phyloP scores from a whole-genome alignment of 108 stramenopile species.

The Cyclotella sp. region DNA sequence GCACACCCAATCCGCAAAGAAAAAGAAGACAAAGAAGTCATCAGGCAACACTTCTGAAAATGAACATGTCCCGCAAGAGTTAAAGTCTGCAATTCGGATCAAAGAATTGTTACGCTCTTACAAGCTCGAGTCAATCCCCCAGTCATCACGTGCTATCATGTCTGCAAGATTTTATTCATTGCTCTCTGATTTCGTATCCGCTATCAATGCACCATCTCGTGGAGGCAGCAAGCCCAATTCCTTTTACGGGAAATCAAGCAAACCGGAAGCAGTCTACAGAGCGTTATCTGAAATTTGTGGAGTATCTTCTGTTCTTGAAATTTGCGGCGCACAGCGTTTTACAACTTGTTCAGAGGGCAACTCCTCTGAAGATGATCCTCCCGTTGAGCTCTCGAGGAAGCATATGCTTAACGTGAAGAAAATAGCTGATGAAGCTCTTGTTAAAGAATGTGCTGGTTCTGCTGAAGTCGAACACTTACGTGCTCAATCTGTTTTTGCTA shows the following conservation, averaged over 20 bases:
- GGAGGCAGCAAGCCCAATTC: constrained; percentile 14
- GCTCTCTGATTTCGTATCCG: constrained; percentile 58
- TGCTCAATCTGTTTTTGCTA: constrained; percentile 57
- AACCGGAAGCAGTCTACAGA: constrained; percentile 48
- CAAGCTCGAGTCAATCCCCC: constrained; percentile 26
- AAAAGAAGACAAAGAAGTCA: constrained; percentile 55
- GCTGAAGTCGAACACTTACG: constrained; percentile 15
- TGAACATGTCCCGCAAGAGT: constrained; percentile 17
- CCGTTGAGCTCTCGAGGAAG: constrained; percentile 31
- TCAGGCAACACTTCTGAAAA: constrained; percentile 3
- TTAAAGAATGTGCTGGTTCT: constrained; percentile 32
- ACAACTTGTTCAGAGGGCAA: neutral
- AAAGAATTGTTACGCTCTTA: constrained; percentile 31
- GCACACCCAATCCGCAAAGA: constrained; percentile 43
- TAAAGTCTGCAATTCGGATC: constrained; percentile 45
- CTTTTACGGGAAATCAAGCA: constrained; percentile 28
- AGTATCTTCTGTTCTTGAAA: constrained; percentile 54
- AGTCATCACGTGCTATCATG: constrained; percentile 56
- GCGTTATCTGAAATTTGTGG: constrained; percentile 48
- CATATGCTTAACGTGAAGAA: constrained; percentile 43
- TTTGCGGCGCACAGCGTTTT: constrained; percentile 56
- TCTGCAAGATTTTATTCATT: constrained; percentile 80
- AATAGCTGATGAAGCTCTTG: constrained; percentile 36
- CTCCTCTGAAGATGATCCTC: constrained; percentile 33
- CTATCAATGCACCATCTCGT: constrained; percentile 25